Base-by-base conservation (phyloP, 1,284 basidiomycete species). In the Vanrija sp. region DNA sequence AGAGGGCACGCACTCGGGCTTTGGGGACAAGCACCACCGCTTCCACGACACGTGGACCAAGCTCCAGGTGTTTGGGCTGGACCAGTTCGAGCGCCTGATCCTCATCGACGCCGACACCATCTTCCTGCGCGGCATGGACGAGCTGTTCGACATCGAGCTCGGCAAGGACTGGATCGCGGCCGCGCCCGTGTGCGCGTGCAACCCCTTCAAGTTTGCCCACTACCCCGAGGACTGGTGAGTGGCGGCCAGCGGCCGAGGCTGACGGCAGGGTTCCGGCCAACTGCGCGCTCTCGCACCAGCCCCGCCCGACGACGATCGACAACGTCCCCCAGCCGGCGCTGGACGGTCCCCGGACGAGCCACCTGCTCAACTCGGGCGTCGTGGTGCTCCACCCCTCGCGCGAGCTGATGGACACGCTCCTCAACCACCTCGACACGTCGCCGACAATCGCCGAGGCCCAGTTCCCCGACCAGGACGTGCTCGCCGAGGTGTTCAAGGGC, bases 21-120 rank as follows among this genome's bases (percentile, higher is more conserved):
- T 72, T 42, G 67, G 31, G 12, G 56, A 53, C 31, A 55, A 57
- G 23, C 71, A 72, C 47, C 56, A 49, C 16, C 80, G 92, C 44
- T 92, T 96, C 68, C 77, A 76, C 19, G 89, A 95, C 68, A 89
- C 90, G 5, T 96, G 92, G 92, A 88, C 88, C 3, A 96, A 96
- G 73, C 75, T 96, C 49, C 82, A 85, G 65, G 87, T 79, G 2
- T 94, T 92, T 66, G 86, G 85, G 60, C 72, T 95, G 58, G 75
- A 71, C 3, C 83, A 87, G 64, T 95, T 84, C 72, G 85, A 90
- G 83, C 84, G 89, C 15, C 78, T 96, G 41, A 85, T 93, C 42
- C 78, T 96, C 44, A 78, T 97, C 47, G 94, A 97, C 70, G 84
- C 85, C 15, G 94, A 97, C 76, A 98, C 98, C 90, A 80, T 96